phyloP scores from a whole-genome alignment of 495 filamentous ascomycete genomes.

The Tuber indicum region DNA sequence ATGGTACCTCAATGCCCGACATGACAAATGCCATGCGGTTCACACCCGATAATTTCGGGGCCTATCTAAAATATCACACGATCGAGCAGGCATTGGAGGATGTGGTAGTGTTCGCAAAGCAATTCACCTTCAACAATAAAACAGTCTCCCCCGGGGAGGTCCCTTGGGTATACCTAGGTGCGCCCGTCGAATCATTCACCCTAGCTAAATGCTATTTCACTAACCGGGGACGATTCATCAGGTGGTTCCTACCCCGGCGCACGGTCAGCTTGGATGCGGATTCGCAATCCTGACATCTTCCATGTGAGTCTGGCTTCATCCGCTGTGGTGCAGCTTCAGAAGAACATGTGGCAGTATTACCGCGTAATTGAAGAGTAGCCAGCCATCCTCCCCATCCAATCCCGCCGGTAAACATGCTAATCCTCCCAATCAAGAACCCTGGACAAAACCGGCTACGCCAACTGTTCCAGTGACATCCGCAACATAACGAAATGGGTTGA shows the following conservation, averaged over 20 bases:
- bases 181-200: background rate
- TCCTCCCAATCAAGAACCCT: background rate
- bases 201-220: background rate
- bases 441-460: conserved; percentile 15
- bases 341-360: conserved; percentile 30
- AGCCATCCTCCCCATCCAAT: background rate
- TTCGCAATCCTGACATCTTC: conserved; percentile 33
- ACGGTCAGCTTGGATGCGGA: conserved; percentile 31
- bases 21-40: conserved; percentile 24
- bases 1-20: conserved; percentile 31
- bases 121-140: conserved; percentile 14
- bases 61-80: conserved; percentile 23
- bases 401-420: background rate
- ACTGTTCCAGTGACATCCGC: conserved; percentile 28
- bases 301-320: conserved; percentile 29
- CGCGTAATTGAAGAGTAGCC: conserved; percentile 15
- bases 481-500: conserved; percentile 13
- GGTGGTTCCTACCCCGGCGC: conserved; percentile 38
- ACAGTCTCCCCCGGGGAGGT: conserved; percentile 15
- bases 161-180: conserved; percentile 36
- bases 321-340: conserved; percentile 25
- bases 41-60: conserved; percentile 10
- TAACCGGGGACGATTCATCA: background rate
- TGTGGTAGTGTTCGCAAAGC: conserved; percentile 23
- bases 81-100: conserved; percentile 37